phyloP scores from a whole-genome alignment of 2,329 filamentous ascomycete genomes.

The Beauveria rudraprayagi region DNA sequence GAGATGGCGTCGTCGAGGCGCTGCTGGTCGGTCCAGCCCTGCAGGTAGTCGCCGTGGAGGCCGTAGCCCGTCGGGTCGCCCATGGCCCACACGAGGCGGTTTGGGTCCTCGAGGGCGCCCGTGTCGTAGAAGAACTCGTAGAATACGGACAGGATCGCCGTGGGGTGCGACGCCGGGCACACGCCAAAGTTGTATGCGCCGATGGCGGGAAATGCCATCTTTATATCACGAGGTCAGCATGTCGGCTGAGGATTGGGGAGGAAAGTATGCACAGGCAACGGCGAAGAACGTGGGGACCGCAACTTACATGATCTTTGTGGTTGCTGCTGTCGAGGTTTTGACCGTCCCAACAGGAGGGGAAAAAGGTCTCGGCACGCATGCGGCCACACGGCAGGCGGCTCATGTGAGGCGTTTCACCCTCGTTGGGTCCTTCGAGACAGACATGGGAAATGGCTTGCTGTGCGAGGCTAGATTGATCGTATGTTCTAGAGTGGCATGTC shows the following conservation, averaged over 20 bases:
- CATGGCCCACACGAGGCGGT: slow-evolving; percentile 20
- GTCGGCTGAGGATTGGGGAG: not conserved
- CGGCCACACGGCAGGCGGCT: slow-evolving; percentile 44
- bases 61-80: slow-evolving; percentile 23
- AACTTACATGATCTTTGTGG: slow-evolving; percentile 45
- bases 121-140: slow-evolving; percentile 40
- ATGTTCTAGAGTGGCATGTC: slow-evolving; percentile 24
- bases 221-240: not conserved
- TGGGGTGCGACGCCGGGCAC: slow-evolving; percentile 34
- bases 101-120: slow-evolving; percentile 19
- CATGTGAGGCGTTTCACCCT: slow-evolving; percentile 40
- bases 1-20: slow-evolving; percentile 19
- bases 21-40: slow-evolving; percentile 23
- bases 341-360: slow-evolving; percentile 58
- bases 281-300: too few relatives aligned
- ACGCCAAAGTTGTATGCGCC: slow-evolving; percentile 23
- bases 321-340: slow-evolving; percentile 44
- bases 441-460: slow-evolving; percentile 46
- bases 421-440: slow-evolving; percentile 38
- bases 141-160: slow-evolving; percentile 35
- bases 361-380: slow-evolving; percentile 48
- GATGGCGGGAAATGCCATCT: slow-evolving; percentile 23
- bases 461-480: slow-evolving; percentile 33
- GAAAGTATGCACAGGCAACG: not conserved
- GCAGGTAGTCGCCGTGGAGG: slow-evolving; percentile 23